Evolutionary conservation across 1,284 basidiomycete species (phyloP), one percentile per base, ranked within the genome.

Genomic region (Boletus subluridellus): DNA sequence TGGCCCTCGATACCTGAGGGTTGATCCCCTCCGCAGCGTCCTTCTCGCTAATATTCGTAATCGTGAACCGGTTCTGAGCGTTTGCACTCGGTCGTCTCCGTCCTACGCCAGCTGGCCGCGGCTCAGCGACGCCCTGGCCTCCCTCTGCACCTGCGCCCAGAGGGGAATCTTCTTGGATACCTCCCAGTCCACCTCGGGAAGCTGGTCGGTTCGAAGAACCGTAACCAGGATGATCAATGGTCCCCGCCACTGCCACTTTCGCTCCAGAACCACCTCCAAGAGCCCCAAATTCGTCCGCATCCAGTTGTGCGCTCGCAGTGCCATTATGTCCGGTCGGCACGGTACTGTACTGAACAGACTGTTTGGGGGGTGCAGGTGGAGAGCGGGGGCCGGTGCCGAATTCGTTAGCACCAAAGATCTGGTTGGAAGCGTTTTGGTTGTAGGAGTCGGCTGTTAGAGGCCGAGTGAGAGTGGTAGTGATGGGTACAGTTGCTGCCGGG

Each of bases 41-140:
- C 55, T 70, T 65, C 39, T 77, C 76, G 30, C 66, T 73, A 32
- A 64, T 62, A 54, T 76, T 78, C 32, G 71, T 68, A 32, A 78
- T 68, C 52, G 76, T 75, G 14, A 76, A 60, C 4, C 76, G 62
- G 50, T 75, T 73, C 48, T 64, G 65, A 14, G 61, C 63, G 12
- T 45, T 62, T 34, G 69, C 69, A 24, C 71, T 74, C 24, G 62
- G 66, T 51, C 61, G 65, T 42, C 69, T 67, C 54, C 61, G 67
- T 34, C 64, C 49, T n/a, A 37, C 24, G 17, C 34, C 37, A 5
- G 44, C 38, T 6, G 47, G 37, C 4, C 67, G 62, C 10, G 57
- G n/a, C 15, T 60, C 60, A 0, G 52, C 46, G 5, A 51, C 32
- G 9, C 58, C 57, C 3, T 51, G 58, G n/a, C 30, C 38, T n/a